Base-by-base conservation (phyloP, 2,329 filamentous ascomycete species). In the Cladophialophora carrionii region DNA sequence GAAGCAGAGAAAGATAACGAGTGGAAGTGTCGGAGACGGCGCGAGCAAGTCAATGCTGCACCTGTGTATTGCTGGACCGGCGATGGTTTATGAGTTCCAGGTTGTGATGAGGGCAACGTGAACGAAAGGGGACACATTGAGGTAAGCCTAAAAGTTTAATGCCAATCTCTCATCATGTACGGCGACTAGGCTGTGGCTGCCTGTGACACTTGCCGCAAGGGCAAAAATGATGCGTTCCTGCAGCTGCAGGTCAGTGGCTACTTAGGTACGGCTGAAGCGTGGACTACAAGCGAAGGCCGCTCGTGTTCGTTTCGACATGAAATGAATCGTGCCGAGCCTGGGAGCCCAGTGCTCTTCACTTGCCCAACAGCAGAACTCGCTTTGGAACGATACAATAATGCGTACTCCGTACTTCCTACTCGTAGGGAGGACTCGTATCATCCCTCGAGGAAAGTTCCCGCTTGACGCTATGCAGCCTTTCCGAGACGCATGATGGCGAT, bases 21-120 rank as follows among this genome's bases (percentile, higher is more conserved):
- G 24, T 20, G 53, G 32, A n/a, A 61, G 22, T 2, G 12, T 58
- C 22, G 7, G 8, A 32, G 24, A 41, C 49, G 58, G 58, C 58
- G 58, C 58, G 43, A 34, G 20, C 58, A 61, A 61, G 58, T 55
- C 17, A 61, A 61, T 61, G 58, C 51, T 26, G 51, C 58, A 48
- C 58, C 24, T 17, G 51, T 17, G 51, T n/a, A 10, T 31, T 32
- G 17, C n/a, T 5, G 29, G n/a, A 29, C 2, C 22, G 5, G n/a
- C 10, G 8, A 37, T n/a, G 14, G 46, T 26, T 46, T 55, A 22
- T 61, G 48, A 6, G 4, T 22, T 54, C 4, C n/a, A n/a, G n/a
- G n/a, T n/a, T n/a, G n/a, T n/a, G 31, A 34, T 37, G 51, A 61
- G 26, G 24, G 22, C 29, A 20, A 22, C 26, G 48, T 46, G 41